These are phyloP conservation scores for Globisporangium rhizosaccharum DNA, from an alignment of 352 stramenopile species.

Conservation along the genomic window DNA sequence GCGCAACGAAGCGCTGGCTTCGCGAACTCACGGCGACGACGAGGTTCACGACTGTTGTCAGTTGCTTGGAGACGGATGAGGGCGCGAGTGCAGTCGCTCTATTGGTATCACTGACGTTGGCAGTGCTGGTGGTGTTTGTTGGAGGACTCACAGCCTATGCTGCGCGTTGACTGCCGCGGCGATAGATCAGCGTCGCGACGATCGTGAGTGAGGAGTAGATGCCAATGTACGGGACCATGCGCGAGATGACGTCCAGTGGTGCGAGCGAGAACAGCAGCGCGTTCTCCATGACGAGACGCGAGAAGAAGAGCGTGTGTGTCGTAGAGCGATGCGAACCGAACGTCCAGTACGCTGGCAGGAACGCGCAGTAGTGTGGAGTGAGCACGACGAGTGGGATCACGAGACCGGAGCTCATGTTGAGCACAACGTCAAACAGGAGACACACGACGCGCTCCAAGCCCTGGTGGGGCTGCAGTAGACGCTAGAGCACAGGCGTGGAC, in stretches of 20 bases:
- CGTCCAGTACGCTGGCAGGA: conserved; percentile 9
- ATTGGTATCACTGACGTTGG: not conserved
- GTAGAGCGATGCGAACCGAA: conserved; percentile 29
- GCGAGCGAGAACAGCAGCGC: conserved; percentile 16
- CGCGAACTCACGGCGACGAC: conserved; percentile 7
- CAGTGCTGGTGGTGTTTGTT: not conserved
- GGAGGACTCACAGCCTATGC: not conserved
- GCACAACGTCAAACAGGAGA: conserved; percentile 12
- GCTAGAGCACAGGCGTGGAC: conserved; percentile 12
- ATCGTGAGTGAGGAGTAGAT: conserved; percentile 16
- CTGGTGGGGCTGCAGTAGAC: not conserved
- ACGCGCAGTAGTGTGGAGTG: conserved; percentile 16
- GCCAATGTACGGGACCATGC: conserved; percentile 19
- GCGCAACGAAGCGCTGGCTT: too few relatives aligned
- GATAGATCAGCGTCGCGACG: conserved; percentile 2
- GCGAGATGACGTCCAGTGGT: conserved; percentile 13
- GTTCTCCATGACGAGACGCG: conserved; percentile 21
- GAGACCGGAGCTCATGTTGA: conserved; percentile 16
- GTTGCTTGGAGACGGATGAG: not conserved
- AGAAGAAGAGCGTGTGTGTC: conserved; percentile 19
- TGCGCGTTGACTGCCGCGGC: not conserved
- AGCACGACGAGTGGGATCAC: conserved; percentile 18
- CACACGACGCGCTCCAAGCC: conserved; percentile 16
- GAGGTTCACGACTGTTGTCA: not conserved
- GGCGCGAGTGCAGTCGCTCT: not conserved